phyloP scores from a whole-genome alignment of 495 filamentous ascomycete genomes.

The Aspergillus sclerotiicarbonarius region DNA sequence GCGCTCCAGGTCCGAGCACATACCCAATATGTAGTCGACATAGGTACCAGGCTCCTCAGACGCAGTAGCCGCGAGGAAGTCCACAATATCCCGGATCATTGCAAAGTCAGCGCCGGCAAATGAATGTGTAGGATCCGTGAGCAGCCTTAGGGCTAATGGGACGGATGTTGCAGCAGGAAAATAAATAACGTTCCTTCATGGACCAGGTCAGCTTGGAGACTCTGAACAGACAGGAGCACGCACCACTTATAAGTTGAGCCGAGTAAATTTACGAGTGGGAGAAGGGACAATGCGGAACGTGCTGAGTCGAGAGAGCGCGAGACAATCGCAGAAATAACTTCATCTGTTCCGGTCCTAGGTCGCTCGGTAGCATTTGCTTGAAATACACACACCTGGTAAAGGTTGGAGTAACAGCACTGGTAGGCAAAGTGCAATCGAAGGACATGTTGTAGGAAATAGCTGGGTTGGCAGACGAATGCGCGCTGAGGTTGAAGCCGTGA shows the following conservation, averaged over 20 bases:
- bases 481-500: neutral
- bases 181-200: conserved; percentile 20
- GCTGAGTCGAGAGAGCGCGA: conserved; percentile 14
- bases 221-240: neutral
- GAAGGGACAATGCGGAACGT: conserved; percentile 15
- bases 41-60: conserved; percentile 23
- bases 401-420: conserved; percentile 19
- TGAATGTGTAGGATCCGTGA: conserved; percentile 7
- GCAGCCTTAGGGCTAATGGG: conserved; percentile 13
- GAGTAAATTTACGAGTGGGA: conserved; percentile 3
- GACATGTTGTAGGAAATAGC: conserved; percentile 12
- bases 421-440: conserved; percentile 19
- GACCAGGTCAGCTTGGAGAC: neutral
- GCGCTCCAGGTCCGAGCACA: conserved; percentile 15
- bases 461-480: conserved; percentile 1
- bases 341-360: neutral
- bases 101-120: conserved; percentile 9
- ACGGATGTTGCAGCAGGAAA: conserved; percentile 19
- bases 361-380: neutral
- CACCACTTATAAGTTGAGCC: conserved; percentile 7
- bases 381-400: conserved; percentile 12
- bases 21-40: conserved; percentile 19
- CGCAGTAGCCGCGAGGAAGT: conserved; percentile 12
- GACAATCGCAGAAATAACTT: neutral
- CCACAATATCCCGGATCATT: conserved; percentile 3